Conservation (phyloP, 108 stramenopile species). For the Stephanodiscus minutulus region DNA sequence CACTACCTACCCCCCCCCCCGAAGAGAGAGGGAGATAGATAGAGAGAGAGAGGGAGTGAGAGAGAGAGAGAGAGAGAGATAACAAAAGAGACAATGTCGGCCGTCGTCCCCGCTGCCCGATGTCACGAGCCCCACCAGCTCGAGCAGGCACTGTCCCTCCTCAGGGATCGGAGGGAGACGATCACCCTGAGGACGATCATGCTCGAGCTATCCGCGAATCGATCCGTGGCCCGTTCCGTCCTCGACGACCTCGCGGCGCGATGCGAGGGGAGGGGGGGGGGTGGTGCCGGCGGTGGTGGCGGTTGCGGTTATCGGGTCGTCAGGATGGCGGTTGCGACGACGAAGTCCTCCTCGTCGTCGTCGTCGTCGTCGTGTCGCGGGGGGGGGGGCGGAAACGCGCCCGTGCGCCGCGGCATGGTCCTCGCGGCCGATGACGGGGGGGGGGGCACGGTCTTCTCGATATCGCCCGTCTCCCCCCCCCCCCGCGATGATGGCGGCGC, state of each 20-base stretch:
- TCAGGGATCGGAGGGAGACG: conserved; percentile 6
- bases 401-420: conserved; percentile 10
- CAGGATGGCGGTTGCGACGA: not conserved
- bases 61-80: no score
- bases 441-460: conserved; percentile 14
- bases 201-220: conserved; percentile 19
- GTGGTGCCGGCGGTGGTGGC: not conserved
- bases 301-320: not conserved
- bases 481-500: no score
- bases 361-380: not conserved
- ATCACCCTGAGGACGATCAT: conserved; percentile 19
- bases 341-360: not conserved
- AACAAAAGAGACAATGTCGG: no score
- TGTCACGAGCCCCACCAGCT: conserved; percentile 28
- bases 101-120: no score
- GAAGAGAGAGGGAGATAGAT: no score
- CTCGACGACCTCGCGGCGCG: conserved; percentile 11
- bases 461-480: not conserved
- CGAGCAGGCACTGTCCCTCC: conserved; percentile 25
- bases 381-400: not conserved
- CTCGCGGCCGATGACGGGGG: not conserved
- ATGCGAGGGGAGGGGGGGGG: not conserved
- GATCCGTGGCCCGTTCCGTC: conserved; percentile 16
- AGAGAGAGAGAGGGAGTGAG: no score
- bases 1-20: no score